These are phyloP conservation scores for Claviceps lovelessii DNA, from an alignment of 2,329 filamentous ascomycete genomes.

Conservation along the genomic window DNA sequence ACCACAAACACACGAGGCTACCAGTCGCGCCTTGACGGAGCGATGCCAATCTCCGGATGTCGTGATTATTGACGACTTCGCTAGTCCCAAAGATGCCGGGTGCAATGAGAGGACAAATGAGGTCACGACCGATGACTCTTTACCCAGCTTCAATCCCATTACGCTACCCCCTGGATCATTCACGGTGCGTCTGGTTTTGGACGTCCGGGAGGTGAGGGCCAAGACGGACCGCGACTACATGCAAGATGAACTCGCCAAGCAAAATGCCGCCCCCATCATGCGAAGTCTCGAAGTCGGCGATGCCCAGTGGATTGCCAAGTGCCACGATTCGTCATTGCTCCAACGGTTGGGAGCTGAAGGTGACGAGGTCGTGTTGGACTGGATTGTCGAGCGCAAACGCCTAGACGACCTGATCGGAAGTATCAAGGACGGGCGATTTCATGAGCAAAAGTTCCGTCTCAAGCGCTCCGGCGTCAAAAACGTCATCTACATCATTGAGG, in stretches of 20 bases:
- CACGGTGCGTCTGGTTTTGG: slow-evolving; percentile 57
- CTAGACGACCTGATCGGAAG: slow-evolving; percentile 67
- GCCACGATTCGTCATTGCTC: slow-evolving; percentile 43
- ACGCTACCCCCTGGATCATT: slow-evolving; percentile 50
- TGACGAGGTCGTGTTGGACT: slow-evolving; percentile 61
- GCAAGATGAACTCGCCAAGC: slow-evolving; percentile 53
- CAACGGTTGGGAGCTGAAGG: slow-evolving; percentile 43
- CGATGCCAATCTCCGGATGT: slow-evolving; percentile 9
- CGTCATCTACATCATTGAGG: slow-evolving; percentile 66
- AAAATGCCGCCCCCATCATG: slow-evolving; percentile 50
- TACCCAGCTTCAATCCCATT: slow-evolving; percentile 45
- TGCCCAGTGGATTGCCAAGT: slow-evolving; percentile 65
- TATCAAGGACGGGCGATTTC: slow-evolving; percentile 70
- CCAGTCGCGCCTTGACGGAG: neutral
- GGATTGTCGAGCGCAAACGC: slow-evolving; percentile 68
- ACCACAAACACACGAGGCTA: neutral
- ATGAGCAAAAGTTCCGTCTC: slow-evolving; percentile 72
- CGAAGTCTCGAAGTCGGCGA: slow-evolving; percentile 60
- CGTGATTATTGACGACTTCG: neutral
- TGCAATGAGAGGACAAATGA: slow-evolving; percentile 6
- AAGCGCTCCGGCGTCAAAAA: slow-evolving; percentile 59
- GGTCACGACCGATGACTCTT: slow-evolving; percentile 7
- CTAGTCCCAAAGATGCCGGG: neutral
- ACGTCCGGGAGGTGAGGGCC: slow-evolving; percentile 59
- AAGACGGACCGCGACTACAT: slow-evolving; percentile 66